A percentile compares a stretch with the other conserved stretches of the same genome.
phyloP scores from a whole-genome alignment of 2,329 filamentous ascomycete species.

The Botryotinia narcissicola region DNA sequence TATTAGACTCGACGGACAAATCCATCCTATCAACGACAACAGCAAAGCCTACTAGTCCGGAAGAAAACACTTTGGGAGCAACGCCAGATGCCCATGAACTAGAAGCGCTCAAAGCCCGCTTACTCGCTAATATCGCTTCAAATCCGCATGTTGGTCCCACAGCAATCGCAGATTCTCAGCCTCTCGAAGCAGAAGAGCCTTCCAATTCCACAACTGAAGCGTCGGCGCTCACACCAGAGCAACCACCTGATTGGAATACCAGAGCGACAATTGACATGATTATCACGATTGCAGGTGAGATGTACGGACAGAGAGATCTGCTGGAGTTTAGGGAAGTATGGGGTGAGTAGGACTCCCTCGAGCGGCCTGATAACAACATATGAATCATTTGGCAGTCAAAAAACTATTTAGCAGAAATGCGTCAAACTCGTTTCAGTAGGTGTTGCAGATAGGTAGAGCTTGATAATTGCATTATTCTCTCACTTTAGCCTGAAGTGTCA shows the following conservation, averaged over 20 bases:
- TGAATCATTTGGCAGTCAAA: neutral
- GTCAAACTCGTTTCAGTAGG: neutral
- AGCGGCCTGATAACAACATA: neutral
- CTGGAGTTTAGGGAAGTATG: constrained; percentile 67
- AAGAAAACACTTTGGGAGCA: neutral
- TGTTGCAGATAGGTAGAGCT: neutral
- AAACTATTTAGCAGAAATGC: neutral
- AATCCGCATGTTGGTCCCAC: neutral
- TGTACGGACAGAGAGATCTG: constrained; percentile 85
- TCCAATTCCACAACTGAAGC: neutral
- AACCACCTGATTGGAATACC: constrained; percentile 41
- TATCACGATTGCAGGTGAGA: constrained; percentile 79
- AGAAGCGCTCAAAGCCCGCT: constrained; percentile 1
- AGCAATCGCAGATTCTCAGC: neutral
- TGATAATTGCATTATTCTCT: neutral
- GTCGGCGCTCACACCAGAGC: neutral
- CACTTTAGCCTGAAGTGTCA: neutral
- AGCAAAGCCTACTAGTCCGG: neutral
- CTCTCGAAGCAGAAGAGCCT: neutral
- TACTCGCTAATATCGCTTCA: constrained; percentile 8
- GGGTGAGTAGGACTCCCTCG: constrained; percentile 29
- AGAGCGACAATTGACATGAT: constrained; percentile 86
- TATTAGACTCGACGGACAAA: neutral
- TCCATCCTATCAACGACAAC: neutral
- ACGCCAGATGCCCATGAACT: neutral